These are phyloP conservation scores for Skeletonema potamos DNA, from an alignment of 108 stramenopile genomes.

Conservation along the genomic window DNA sequence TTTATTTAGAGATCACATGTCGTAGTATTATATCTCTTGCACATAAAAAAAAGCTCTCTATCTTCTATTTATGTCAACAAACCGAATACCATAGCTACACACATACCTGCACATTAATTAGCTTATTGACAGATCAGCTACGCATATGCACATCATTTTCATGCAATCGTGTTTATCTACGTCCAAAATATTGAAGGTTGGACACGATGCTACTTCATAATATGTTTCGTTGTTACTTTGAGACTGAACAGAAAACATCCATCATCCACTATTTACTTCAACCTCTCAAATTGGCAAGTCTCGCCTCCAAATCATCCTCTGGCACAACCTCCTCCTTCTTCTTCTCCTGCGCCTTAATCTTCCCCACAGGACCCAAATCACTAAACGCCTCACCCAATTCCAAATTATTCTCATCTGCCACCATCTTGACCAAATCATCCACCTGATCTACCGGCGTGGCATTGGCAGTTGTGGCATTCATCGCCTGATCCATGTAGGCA, in stretches of 20 bases:
- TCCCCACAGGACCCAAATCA: conserved; percentile 78
- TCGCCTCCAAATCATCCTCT: conserved; percentile 79
- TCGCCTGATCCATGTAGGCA: conserved; percentile 94
- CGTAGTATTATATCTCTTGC: too few species aligned
- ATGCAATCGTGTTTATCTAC: too few species aligned
- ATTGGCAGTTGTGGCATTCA: conserved; percentile 94
- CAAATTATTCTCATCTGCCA: conserved; percentile 93
- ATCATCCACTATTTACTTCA: neutral
- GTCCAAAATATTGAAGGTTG: too few species aligned
- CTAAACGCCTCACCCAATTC: conserved; percentile 80
- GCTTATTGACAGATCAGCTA: neutral
- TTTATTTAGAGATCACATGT: too few species aligned
- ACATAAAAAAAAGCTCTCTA: too few species aligned
- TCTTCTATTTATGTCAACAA: too few species aligned
- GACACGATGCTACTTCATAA: too few species aligned
- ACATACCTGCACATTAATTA: neutral
- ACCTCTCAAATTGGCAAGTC: conserved; percentile 79
- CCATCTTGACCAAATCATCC: conserved; percentile 88
- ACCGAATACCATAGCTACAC: too few species aligned
- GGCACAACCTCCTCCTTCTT: conserved; percentile 30
- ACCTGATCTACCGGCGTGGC: conserved; percentile 96
- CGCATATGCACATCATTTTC: too few species aligned
- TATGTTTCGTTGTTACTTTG: neutral
- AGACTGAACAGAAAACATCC: neutral
- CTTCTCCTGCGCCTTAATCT: conserved; percentile 53